Evolutionary conservation across 805 yeast species (phyloP), one percentile per base, ranked within the genome.

Genomic region (Teunomyces tritomae): DNA sequence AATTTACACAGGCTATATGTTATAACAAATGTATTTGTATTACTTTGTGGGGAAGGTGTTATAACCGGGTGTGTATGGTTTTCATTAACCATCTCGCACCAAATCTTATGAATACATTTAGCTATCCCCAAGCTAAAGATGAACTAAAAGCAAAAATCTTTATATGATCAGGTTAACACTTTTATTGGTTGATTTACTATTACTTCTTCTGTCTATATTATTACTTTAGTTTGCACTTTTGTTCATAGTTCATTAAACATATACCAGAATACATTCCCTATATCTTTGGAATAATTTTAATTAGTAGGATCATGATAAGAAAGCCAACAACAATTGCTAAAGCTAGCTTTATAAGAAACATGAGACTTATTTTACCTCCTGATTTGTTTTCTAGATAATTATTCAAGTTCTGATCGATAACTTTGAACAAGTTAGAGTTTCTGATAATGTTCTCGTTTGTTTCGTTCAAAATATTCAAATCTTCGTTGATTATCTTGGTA

Each of bases 341-440:
- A 40, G 63, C 57, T 4, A 61, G 57, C 49, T 71, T 72, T 24
- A 71, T 51, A 37, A 73, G 52, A 47, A 71, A 71, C 60, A 68
- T 68, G 28, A 72, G 51, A 27, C 73, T 58, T 26, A 73, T 70
- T 47, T 65, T 72, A 7, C 73, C 72, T 0, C 77, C 77, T 1
- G 72, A 56, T 53, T 73, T 73, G 43, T 68, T 70, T 28, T 57
- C 49, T 32, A 73, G 60, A 52, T 73, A 73, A 37, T 60, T 56
- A 47, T 69, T 68, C 48, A 73, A 61, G 50, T 71, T 72, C 28
- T 52, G 54, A 37, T 73, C 74, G 40, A 71, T 68, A 1, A 57
- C 50, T 39, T 55, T 57, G 60, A 68, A 61, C 44, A 70, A 51
- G 30, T 50, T 54, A 24, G 66, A 57, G 49, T 69, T 67, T 44